Percentiles rank a stretch among this genome's conserved stretches.
phyloP scores from a whole-genome alignment of 2,329 filamentous ascomycete species.

The Cladosporium sp. region DNA sequence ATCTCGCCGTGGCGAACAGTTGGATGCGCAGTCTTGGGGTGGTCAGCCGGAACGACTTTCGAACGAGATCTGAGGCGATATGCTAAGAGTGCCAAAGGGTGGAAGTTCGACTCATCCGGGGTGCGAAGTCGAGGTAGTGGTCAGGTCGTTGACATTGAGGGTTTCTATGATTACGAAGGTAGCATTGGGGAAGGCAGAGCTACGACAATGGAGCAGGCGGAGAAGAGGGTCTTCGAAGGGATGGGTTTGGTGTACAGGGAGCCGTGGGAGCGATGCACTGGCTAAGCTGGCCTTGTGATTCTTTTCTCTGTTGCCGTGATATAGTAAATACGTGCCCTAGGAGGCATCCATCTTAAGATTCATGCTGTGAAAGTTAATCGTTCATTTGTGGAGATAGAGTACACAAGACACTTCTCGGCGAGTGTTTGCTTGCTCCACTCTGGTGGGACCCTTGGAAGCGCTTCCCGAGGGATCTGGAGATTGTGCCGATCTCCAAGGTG shows the following conservation, averaged over 20 bases:
- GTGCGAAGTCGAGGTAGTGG: slow-evolving; percentile 68
- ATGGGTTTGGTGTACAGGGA: slow-evolving; percentile 59
- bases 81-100: slow-evolving; percentile 67
- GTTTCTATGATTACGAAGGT: slow-evolving; percentile 76
- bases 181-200: slow-evolving; percentile 38
- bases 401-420: neutral
- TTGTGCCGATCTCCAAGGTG: slow-evolving; percentile 2
- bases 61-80: slow-evolving; percentile 81
- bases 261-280: slow-evolving; percentile 48
- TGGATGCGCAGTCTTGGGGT: slow-evolving; percentile 84
- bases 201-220: slow-evolving; percentile 67
- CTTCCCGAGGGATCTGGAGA: slow-evolving; percentile 1
- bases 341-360: neutral
- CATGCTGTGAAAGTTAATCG: neutral
- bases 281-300: neutral
- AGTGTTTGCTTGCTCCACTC: slow-evolving; percentile 5
- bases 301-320: neutral
- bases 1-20: slow-evolving; percentile 84
- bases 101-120: slow-evolving; percentile 92
- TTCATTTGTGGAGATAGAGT: neutral
- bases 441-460: neutral
- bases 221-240: slow-evolving; percentile 76
- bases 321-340: neutral
- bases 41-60: slow-evolving; percentile 87
- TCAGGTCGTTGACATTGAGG: slow-evolving; percentile 69